Conservation (phyloP, 106 monocot species). For the Vanilla planifolia region DNA sequence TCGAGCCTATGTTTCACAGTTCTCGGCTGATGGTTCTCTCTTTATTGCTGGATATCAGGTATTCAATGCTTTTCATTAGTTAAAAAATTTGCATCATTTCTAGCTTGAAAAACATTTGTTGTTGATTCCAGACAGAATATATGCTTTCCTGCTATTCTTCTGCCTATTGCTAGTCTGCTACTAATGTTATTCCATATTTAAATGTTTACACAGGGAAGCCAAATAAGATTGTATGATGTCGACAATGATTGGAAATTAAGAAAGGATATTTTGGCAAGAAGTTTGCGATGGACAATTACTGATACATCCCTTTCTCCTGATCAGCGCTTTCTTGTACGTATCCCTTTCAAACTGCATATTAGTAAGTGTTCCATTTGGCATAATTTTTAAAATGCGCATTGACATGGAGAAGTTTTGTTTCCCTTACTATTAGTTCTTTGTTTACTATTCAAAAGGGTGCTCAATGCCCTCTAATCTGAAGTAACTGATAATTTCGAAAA, state of each 20-base stretch:
- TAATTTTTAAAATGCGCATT: background rate
- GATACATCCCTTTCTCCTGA: constrained; percentile 88
- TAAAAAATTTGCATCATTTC: background rate
- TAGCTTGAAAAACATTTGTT: background rate
- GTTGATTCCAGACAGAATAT: background rate
- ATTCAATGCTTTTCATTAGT: background rate
- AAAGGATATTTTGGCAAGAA: constrained; percentile 70
- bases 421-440: background rate
- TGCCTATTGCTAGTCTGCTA: background rate
- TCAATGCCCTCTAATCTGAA: background rate
- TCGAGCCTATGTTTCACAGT: constrained; percentile 84
- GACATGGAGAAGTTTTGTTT: background rate
- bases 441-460: background rate
- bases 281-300: constrained; percentile 84
- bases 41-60: constrained; percentile 91
- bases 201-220: constrained; percentile 31
- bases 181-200: background rate
- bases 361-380: background rate
- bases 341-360: background rate
- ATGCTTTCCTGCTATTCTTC: background rate
- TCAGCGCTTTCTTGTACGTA: constrained; percentile 63
- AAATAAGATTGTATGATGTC: constrained; percentile 75
- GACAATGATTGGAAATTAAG: constrained; percentile 71
- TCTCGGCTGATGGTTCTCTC: constrained; percentile 83
- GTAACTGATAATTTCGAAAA: too few species aligned